Evolutionary conservation across 202 grass and related monocot genomes (phyloP).

Genomic region (Elaeis oleifera): DNA sequence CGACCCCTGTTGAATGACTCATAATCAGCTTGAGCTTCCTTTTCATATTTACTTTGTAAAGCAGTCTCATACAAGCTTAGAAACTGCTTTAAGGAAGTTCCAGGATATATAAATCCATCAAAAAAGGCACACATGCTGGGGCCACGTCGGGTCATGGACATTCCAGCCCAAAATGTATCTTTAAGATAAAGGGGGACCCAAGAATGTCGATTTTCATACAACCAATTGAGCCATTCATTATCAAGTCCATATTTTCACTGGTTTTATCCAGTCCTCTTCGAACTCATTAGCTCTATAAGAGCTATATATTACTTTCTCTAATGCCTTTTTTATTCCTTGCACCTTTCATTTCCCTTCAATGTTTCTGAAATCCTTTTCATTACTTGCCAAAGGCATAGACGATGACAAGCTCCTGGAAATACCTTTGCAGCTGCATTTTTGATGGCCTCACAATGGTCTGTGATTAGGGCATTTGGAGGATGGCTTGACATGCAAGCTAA

Average conservation of each 20-base stretch:
- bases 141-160: too few species aligned
- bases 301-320: conserved; percentile 4
- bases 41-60: conserved; percentile 17
- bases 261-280: background rate
- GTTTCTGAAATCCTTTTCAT: background rate
- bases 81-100: conserved; percentile 15
- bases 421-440: conserved; percentile 2
- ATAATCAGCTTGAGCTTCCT: conserved; percentile 15
- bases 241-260: too few species aligned
- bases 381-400: conserved; percentile 14
- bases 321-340: conserved; percentile 9
- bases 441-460: conserved; percentile 2
- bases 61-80: conserved; percentile 11
- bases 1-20: conserved; percentile 5
- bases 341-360: conserved; percentile 7
- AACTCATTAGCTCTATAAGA: conserved; percentile 1
- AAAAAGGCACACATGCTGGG: too few species aligned
- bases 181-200: too few species aligned
- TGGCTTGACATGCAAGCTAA: conserved; percentile 7
- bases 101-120: conserved; percentile 3
- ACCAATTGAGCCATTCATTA: too few species aligned
- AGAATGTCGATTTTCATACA: too few species aligned
- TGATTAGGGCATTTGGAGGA: conserved; percentile 9
- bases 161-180: too few species aligned
- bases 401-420: conserved; percentile 8